Percentiles rank a stretch among this genome's conserved stretches.
Conservation (phyloP, 1,139 yeast genomes). For the Taiozyma onychis region DNA sequence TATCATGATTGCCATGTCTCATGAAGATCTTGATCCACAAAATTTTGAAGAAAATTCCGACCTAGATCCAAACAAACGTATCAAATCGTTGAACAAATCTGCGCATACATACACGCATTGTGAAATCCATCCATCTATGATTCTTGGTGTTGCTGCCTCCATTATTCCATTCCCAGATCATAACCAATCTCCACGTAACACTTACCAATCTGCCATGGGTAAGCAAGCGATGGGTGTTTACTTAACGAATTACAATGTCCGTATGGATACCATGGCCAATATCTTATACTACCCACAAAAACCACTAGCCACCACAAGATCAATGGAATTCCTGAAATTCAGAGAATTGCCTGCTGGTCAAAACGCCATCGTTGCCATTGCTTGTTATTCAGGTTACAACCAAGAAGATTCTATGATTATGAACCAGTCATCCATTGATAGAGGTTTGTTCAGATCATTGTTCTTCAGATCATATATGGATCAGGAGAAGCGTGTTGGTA, state of each 20-base stretch:
- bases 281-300: constrained; percentile 96
- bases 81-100: constrained; percentile 56
- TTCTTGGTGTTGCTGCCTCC: constrained; percentile 96
- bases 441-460: constrained; percentile 92
- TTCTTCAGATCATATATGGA: constrained; percentile 98
- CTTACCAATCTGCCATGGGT: constrained; percentile 99
- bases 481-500: constrained; percentile 97
- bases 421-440: constrained; percentile 96
- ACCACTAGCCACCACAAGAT: constrained; percentile 98
- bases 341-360: constrained; percentile 99
- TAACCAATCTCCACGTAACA: constrained; percentile 98
- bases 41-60: constrained; percentile 37
- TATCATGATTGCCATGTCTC: constrained; percentile 97
- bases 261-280: constrained; percentile 99
- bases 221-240: constrained; percentile 99
- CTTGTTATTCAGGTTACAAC: constrained; percentile 97
- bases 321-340: constrained; percentile 96
- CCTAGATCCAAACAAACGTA: constrained; percentile 80
- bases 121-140: constrained; percentile 99
- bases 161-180: constrained; percentile 99
- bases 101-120: constrained; percentile 95
- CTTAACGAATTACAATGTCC: constrained; percentile 87
- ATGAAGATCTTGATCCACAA: constrained; percentile 83
- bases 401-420: constrained; percentile 99
- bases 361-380: constrained; percentile 96